Percentiles rank a stretch among this genome's conserved stretches.
Conservation (phyloP, 805 yeast species). For the Debaryomyces tyrocola region DNA sequence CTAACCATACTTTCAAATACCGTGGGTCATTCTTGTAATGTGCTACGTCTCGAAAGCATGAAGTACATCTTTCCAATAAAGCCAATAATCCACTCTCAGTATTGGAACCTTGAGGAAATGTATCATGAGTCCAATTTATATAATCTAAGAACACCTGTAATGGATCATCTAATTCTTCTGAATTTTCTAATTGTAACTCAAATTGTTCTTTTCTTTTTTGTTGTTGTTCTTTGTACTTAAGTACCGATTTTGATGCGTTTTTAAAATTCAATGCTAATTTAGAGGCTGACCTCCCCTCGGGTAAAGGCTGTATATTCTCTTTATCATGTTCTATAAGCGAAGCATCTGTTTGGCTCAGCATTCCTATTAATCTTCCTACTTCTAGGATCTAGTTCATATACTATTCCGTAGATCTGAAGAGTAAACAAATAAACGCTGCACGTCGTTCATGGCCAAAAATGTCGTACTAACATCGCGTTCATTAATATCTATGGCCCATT, state of each 20-base stretch:
- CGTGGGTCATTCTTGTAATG: constrained; percentile 83
- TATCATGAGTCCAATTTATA: constrained; percentile 66
- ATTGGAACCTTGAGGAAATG: constrained; percentile 60
- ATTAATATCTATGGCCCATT: neutral
- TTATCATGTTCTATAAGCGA: constrained; percentile 49
- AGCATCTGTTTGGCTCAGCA: constrained; percentile 9
- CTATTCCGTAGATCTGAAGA: neutral
- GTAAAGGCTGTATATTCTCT: constrained; percentile 70
- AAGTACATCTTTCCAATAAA: constrained; percentile 70
- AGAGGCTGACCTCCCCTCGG: constrained; percentile 67
- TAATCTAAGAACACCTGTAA: constrained; percentile 73
- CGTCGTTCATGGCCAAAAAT: neutral
- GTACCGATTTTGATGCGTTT: constrained; percentile 14
- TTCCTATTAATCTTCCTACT: neutral
- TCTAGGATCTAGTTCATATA: neutral
- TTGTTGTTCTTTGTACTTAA: constrained; percentile 22
- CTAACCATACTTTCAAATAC: constrained; percentile 78
- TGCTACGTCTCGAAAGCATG: constrained; percentile 59
- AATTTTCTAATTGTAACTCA: constrained; percentile 49
- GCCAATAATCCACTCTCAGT: constrained; percentile 64
- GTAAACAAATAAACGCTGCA: neutral
- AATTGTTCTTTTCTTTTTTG: constrained; percentile 40
- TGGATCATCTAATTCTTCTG: constrained; percentile 80
- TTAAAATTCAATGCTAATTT: constrained; percentile 49
- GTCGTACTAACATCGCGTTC: neutral